Evolutionary conservation across 306 rosid genomes (phyloP).

Genomic region (Cicer bijugum): DNA sequence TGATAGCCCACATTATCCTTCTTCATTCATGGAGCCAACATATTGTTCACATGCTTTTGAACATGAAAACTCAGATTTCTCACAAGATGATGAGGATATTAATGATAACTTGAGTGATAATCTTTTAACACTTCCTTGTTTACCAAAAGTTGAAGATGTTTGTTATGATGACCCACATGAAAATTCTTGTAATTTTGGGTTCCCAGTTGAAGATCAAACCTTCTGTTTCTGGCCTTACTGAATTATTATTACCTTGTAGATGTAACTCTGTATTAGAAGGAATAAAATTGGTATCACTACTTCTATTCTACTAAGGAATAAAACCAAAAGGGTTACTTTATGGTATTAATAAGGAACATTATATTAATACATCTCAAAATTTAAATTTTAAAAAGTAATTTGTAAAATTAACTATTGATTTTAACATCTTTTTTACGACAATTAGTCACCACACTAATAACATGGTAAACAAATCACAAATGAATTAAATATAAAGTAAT

Average conservation of each 20-base stretch:
- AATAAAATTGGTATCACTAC: slow-evolving; percentile 51
- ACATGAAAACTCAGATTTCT: slow-evolving; percentile 73
- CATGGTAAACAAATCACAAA: no score
- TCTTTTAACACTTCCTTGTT: slow-evolving; percentile 53
- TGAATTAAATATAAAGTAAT: no score
- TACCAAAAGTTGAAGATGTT: slow-evolving; percentile 61
- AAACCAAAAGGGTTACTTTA: slow-evolving; percentile 31
- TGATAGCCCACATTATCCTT: slow-evolving; percentile 64
- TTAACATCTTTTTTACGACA: no score
- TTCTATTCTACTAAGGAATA: slow-evolving; percentile 24
- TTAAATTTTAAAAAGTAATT: neutral
- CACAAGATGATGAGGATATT: slow-evolving; percentile 73
- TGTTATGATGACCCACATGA: slow-evolving; percentile 58
- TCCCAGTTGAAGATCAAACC: slow-evolving; percentile 62
- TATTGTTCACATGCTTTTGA: slow-evolving; percentile 67
- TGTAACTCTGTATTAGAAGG: slow-evolving; percentile 57
- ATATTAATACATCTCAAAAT: neutral
- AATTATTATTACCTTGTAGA: slow-evolving; percentile 4
- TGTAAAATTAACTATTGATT: no score
- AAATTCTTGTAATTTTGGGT: slow-evolving; percentile 57
- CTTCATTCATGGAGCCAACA: slow-evolving; percentile 64
- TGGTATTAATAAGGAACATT: neutral
- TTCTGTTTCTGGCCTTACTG: slow-evolving; percentile 68
- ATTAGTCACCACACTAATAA: no score
- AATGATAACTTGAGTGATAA: slow-evolving; percentile 47